A percentile compares a stretch with the other conserved stretches of the same genome.
phyloP scores from a whole-genome alignment of 169 alveolate species.

The Cyclospora cayetanensis region DNA sequence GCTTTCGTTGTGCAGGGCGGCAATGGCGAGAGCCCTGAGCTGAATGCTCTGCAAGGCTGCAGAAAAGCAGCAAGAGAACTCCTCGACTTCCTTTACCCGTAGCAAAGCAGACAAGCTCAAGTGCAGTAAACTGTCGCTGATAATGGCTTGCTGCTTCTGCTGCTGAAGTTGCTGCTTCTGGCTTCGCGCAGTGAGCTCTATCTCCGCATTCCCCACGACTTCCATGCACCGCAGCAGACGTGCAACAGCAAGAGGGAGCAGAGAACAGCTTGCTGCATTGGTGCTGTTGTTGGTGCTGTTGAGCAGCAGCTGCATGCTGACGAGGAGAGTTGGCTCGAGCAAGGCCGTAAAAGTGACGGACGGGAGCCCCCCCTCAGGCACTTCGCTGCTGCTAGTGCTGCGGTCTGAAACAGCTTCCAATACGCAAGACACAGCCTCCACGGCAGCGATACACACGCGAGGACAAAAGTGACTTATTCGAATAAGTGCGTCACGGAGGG shows the following conservation, averaged over 20 bases:
- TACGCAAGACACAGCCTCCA: background rate
- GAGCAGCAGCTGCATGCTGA: background rate
- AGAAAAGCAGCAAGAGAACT: background rate
- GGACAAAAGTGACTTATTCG: background rate
- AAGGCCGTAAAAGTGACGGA: background rate
- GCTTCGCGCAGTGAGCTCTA: background rate
- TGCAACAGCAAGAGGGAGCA: background rate
- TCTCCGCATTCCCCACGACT: background rate
- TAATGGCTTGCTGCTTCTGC: background rate
- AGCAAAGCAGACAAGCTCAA: background rate
- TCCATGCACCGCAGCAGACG: background rate
- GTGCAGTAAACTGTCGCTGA: background rate
- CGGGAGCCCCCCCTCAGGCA: background rate
- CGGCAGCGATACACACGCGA: background rate
- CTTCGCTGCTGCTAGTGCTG: background rate
- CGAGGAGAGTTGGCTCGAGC: background rate
- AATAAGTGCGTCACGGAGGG: constrained; percentile 5
- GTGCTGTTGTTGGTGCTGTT: background rate
- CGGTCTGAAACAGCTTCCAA: background rate
- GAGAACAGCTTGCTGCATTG: background rate
- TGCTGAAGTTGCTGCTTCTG: background rate
- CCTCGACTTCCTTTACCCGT: background rate
- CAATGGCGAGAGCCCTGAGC: background rate
- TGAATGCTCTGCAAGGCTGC: constrained; percentile 1
- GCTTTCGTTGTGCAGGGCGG: background rate